A percentile compares a stretch with the other conserved stretches of the same genome.
These are phyloP conservation scores for Pythium volutum DNA, from an alignment of 352 stramenopile species.

Conservation along the genomic window DNA sequence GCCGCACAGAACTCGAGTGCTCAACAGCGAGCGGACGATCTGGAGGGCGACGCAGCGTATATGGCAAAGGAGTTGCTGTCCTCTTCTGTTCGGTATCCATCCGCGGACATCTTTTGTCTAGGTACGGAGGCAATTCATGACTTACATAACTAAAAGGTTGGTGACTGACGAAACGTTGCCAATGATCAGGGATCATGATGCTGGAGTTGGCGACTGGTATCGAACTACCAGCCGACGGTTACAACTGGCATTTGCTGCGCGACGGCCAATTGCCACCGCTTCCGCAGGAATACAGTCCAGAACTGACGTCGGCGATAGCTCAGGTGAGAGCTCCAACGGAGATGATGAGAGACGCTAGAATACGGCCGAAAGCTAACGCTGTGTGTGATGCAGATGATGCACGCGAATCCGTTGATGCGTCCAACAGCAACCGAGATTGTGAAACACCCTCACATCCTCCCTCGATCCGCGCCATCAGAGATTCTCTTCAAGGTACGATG, in stretches of 20 bases:
- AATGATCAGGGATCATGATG: slow-evolving; percentile 54
- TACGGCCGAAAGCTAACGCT: no score
- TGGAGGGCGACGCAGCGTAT: slow-evolving; percentile 93
- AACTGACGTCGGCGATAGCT: slow-evolving; percentile 35
- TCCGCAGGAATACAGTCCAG: slow-evolving; percentile 42
- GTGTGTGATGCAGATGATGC: slow-evolving; percentile 52
- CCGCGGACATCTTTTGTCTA: slow-evolving; percentile 95
- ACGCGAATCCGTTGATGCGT: slow-evolving; percentile 36
- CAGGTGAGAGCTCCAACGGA: slow-evolving; percentile 30
- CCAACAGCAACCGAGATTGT: slow-evolving; percentile 44
- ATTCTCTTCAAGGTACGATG: slow-evolving; percentile 14
- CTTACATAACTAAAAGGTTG: neutral
- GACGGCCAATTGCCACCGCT: slow-evolving; percentile 43
- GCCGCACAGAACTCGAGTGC: slow-evolving; percentile 49
- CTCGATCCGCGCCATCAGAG: slow-evolving; percentile 8
- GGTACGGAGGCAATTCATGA: slow-evolving; percentile 34
- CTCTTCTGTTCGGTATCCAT: slow-evolving; percentile 52
- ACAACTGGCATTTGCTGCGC: slow-evolving; percentile 69
- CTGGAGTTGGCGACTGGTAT: slow-evolving; percentile 50
- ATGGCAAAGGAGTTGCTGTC: slow-evolving; percentile 90
- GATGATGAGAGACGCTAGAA: no score
- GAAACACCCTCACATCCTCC: slow-evolving; percentile 24
- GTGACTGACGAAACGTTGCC: neutral
- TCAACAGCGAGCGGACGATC: slow-evolving; percentile 43
- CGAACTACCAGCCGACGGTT: slow-evolving; percentile 43